Evolutionary conservation across 257 asterid species (phyloP), one percentile per base, ranked within the genome.

Genomic region (Capsicum rhomboideum): DNA sequence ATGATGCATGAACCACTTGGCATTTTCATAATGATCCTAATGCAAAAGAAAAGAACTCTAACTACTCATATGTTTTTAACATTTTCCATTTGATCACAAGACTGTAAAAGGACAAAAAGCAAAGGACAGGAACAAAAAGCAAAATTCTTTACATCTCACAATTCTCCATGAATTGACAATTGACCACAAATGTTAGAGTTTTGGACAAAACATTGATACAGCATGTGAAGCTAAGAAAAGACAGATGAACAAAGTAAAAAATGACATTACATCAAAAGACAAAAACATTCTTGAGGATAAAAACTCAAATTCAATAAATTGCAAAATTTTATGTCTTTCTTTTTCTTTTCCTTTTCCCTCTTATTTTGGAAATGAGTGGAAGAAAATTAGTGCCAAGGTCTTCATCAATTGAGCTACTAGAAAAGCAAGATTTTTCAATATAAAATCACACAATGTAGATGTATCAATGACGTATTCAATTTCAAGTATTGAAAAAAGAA

Each of bases 61-160:
- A 67, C 26, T 16, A 17, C 75, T 31, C 23, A 16, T 66, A 2
- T 67, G 21, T 7, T 64, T 64, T 64, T 16, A 16, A 23, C 42
- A 74, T 75, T 75, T 75, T 77, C 17, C 11, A 77, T 50, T n/a
- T 77, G 63, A 50, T 77, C 63, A 77, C 82, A 77, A 50, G 82
- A 28, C 21, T 28, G 2, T 50, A 50, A 67, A 50, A 77, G 0
- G 82, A 77, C 82, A 50, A 71, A 58, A 71, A 6, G 20, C 31
- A 71, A 40, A 71, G 42, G 80, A 74, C 80, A 74, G 78, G 21
- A 31, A 42, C 55, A 42, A 72, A 72, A 75, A 26, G 16, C 1
- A 75, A 66, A 75, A 26, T 50, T 75, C 63, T 26, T 2, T 77
- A 50, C 26, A 50, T 77, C 81, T 50, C 81, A 75, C 63, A 26